Base-by-base conservation (phyloP, 2,329 filamentous ascomycete genomes). In the Ophiostoma sp. region DNA sequence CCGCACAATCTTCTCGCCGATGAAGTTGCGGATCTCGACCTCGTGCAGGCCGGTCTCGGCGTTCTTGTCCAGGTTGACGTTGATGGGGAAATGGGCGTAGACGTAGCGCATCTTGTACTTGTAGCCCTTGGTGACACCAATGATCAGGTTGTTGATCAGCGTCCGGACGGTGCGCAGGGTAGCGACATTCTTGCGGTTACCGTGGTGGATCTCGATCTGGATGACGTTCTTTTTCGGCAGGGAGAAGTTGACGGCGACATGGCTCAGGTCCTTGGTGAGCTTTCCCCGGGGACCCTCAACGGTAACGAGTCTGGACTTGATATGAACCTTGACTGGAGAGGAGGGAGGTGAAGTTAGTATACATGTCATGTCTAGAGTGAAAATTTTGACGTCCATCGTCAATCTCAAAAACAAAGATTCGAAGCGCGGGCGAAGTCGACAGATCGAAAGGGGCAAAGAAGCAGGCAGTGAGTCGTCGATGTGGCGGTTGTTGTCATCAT, bases 21-120 rank as follows among this genome's bases (percentile, higher is more conserved):
- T 91, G 88, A 98, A 98, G 91, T 98, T 98, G 85, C 96, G 92
- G 89, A 99, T 98, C 92, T 99, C 96, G 83, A 99, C 93, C 87
- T 97, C 93, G 84, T 83, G 92, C 80, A 91, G 86, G 80, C 91
- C 95, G 77, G 93, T 96, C 88, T 98, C 96, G 82, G 85, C 84
- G 90, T 95, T 95, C 92, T 98, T 95, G 82, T 97, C 94, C 80
- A 99, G 86, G 90, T 98, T 98, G 88, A 99, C 95, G 91, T 99
- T 99, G 94, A 99, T 99, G 87, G 96, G 96, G 85, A 99, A 99
- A 92, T 99, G 96, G 85, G 96, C 96, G 86, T 99, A 99, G 87
- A 99, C 96, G 89, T 99, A 99, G 83, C 97, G 94, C 95, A 99
- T 98, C 93, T 99, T 99, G 93, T 99, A 99, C 89, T 97, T 97